Base-by-base conservation (phyloP, 2,329 filamentous ascomycete species). In the Fusarium fracticaudum region DNA sequence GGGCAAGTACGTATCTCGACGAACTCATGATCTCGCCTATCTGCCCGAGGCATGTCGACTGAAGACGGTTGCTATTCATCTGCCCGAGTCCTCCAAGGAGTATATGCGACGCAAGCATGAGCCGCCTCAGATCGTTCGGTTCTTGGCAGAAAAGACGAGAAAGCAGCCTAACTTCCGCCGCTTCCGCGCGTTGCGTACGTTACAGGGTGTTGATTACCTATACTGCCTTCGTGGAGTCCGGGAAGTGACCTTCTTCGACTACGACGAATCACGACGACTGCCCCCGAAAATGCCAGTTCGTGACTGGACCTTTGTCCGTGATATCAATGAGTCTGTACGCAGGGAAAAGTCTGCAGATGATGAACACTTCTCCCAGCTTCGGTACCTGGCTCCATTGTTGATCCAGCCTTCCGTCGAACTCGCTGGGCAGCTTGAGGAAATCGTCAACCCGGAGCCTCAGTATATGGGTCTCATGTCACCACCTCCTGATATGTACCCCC, bases 141-240 rank as follows among this genome's bases (percentile, higher is more conserved):
- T 79, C 41, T 67, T 84, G 69, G 77, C 58, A 0, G 5, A 50
- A 0, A 72, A 80, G 18, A 87, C 85, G 0, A 35, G 48, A 0
- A 31, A 55, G 0, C 86, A 88, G 44, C 83, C 85, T 0, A 86
- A 87, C 55, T 81, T 67, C 17, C 80, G 86, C 0, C 70, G 64
- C 11, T 73, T 65, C 3, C 80, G 87, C 6, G 75, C 79, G 1
- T 75, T 89, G 14, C 78, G 85, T 2, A 83, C 76, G 0, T 26
- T 87, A 0, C 86, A 87, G 33, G 87, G 87, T 0, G 69, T 85
- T 2, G 86, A 88, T 45, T 85, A 83, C 33, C 45, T 88, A 7
- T 76, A 81, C 18, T 77, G 81, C 31, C 82, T 88, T 8, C 83
- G 87, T 2, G 87, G 86, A 0, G 70, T 88, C 50, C 64, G 77